Evolutionary conservation across 139 green algal genomes (phyloP).

Genomic region (Zygnema cylindricum): DNA sequence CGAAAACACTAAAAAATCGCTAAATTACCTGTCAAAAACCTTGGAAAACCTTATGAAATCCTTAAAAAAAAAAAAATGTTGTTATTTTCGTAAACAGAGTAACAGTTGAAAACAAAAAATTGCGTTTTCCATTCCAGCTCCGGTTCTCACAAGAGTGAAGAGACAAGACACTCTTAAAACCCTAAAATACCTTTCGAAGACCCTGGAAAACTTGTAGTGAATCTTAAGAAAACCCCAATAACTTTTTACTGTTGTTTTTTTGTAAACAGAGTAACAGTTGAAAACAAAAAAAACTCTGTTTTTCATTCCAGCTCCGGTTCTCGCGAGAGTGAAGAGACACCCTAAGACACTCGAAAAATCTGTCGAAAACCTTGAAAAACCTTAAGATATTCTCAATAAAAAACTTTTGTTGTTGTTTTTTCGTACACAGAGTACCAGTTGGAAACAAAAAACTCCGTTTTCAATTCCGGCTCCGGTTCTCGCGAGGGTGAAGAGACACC

Average conservation of each 20-base stretch:
- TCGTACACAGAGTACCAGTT: neutral
- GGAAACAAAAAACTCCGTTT: slow-evolving; percentile 28
- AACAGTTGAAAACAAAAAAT: too few relatives aligned
- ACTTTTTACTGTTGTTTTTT: neutral
- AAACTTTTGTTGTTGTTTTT: neutral
- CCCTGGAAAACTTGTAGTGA: too few relatives aligned
- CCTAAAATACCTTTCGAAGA: too few relatives aligned
- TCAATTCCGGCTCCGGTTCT: slow-evolving; percentile 31
- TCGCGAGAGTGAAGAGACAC: too few relatives aligned
- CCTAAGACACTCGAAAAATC: too few relatives aligned
- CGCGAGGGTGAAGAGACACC: slow-evolving; percentile 36
- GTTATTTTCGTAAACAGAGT: neutral
- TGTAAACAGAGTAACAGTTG: neutral
- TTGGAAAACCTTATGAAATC: too few relatives aligned
- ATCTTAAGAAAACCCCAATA: too few relatives aligned
- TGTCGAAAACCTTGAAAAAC: too few relatives aligned
- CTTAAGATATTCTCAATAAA: too few relatives aligned
- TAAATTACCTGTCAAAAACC: neutral
- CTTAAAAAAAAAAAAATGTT: neutral
- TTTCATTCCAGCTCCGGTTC: too few relatives aligned
- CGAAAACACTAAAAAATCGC: too few relatives aligned
- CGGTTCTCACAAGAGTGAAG: slow-evolving; percentile 36
- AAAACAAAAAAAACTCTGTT: slow-evolving; percentile 27
- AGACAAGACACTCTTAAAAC: neutral
- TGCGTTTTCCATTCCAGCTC: too few relatives aligned